Evolutionary conservation across 306 rosid species (phyloP), one percentile per base, ranked within the genome.

Genomic region (Prunus armeniaca): DNA sequence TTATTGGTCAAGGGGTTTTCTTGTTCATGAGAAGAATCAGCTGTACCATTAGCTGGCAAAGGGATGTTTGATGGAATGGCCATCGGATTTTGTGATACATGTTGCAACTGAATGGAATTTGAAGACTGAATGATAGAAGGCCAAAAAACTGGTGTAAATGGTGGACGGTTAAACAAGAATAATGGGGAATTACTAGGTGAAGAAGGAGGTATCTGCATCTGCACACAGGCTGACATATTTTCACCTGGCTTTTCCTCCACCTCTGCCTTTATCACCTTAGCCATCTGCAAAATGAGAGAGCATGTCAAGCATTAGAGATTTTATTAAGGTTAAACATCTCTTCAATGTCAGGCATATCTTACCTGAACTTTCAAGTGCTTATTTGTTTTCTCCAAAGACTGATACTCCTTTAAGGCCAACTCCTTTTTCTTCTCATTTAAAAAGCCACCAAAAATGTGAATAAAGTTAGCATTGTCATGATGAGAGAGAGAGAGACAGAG

Each of bases 351-450:
- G 76, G 72, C 75, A 65, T 51, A 76, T 69, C 90, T 87, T 87
- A 92, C 99, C 79, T 89, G 86, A 52, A 81, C 88, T 84, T 91
- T 96, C 65, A 96, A 75, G 63, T 80, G 79, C 88, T 80, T 91
- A 80, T 96, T 96, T 68, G 87, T 89, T 78, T 82, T 84, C 87
- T 96, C 93, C 89, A 92, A 84, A 63, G 89, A 84, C 76, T 85
- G 87, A 78, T 84, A 91, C 83, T 91, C 93, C 73, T 88, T 84
- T 85, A 89, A 76, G 81, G 94, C 97, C 87, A 78, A 46, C 64
- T 93, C 96, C 88, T 87, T 91, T 84, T 89, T 90, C 99, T 96
- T 82, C 73, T 69, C 47, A 12, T 43, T 61, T 43, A 76, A 85
- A 78, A 84, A 75, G 76, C 62, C 83, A 84, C 60, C 46, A 47